Conservation (phyloP, 331 rosid species). For the Quercus lobata region DNA sequence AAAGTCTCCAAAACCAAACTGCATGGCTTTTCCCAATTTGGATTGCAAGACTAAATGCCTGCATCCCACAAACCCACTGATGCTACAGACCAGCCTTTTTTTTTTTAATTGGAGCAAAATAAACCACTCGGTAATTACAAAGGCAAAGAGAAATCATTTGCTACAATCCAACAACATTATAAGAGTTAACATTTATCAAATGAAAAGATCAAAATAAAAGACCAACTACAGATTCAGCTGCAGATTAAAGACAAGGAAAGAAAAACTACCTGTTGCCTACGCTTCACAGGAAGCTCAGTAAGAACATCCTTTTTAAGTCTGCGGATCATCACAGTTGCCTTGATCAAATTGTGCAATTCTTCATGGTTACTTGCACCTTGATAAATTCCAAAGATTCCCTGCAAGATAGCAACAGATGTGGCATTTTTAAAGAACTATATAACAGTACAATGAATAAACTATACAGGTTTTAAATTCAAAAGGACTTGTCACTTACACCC, state of each 20-base stretch:
- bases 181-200: neutral
- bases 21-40: neutral
- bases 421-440: neutral
- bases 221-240: neutral
- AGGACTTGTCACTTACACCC: conserved; percentile 74
- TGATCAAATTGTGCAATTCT: conserved; percentile 92
- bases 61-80: neutral
- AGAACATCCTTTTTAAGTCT: conserved; percentile 95
- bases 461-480: conserved; percentile 8
- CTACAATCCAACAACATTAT: neutral
- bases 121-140: neutral
- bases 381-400: conserved; percentile 84
- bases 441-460: neutral
- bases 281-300: conserved; percentile 85
- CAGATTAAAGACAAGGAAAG: conserved; percentile 15
- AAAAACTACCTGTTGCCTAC: conserved; percentile 84
- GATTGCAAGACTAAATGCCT: neutral
- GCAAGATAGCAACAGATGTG: conserved; percentile 8
- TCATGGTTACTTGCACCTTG: conserved; percentile 99
- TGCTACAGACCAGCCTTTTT: neutral
- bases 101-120: neutral
- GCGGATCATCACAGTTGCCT: conserved; percentile 89
- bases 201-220: neutral
- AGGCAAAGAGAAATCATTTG: neutral
- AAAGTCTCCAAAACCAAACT: neutral